These are phyloP conservation scores for Russula dissimulans DNA, from an alignment of 768 basidiomycete species.

Conservation along the genomic window DNA sequence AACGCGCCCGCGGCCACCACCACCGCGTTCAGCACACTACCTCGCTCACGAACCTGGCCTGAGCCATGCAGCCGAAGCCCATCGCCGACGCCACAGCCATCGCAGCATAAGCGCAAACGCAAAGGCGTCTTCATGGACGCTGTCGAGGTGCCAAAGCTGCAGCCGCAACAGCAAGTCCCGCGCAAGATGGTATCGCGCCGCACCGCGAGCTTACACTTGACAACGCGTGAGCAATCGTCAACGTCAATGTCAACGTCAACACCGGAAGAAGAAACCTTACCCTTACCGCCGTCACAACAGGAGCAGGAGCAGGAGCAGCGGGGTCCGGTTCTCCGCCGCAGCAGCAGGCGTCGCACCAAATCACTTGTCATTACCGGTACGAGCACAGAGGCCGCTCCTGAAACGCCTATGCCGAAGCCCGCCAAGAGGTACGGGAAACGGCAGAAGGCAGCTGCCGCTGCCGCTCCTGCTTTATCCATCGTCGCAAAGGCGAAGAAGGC, in stretches of 20 bases:
- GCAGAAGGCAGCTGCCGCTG: background rate
- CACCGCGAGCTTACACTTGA: slow-evolving; percentile 1
- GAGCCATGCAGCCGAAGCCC: background rate
- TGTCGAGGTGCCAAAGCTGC: slow-evolving; percentile 38
- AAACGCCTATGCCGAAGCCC: background rate
- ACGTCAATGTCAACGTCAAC: background rate
- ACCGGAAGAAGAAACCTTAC: background rate
- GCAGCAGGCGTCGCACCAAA: slow-evolving; percentile 13
- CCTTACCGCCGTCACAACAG: background rate
- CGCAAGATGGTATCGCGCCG: slow-evolving; percentile 19
- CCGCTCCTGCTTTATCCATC: too few relatives aligned
- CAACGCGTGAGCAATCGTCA: too few relatives aligned
- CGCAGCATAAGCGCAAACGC: slow-evolving; percentile 31
- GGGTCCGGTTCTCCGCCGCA: slow-evolving; percentile 3
- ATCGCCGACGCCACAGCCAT: slow-evolving; percentile 8
- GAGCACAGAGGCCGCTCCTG: background rate
- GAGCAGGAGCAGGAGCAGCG: background rate
- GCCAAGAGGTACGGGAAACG: slow-evolving; percentile 1
- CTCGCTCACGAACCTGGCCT: background rate
- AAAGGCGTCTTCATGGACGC: slow-evolving; percentile 43
- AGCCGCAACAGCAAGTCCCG: slow-evolving; percentile 15
- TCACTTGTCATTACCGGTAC: background rate
- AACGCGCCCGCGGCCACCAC: background rate
- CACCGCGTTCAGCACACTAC: background rate
- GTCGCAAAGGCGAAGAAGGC: background rate